These are phyloP conservation scores for Silene uniflora DNA, from an alignment of 148 eudicot species.

Conservation along the genomic window DNA sequence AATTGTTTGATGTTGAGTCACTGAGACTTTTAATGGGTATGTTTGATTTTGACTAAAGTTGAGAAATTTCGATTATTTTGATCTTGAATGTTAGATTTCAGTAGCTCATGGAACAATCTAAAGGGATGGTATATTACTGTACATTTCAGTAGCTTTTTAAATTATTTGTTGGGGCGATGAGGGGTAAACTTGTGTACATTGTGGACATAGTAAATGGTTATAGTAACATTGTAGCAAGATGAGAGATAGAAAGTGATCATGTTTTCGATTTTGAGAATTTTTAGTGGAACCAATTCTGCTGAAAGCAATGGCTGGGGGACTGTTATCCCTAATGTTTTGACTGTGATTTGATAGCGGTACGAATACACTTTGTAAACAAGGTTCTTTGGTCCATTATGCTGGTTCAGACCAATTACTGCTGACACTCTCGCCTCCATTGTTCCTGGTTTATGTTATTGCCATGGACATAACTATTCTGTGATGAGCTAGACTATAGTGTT, in stretches of 20 bases:
- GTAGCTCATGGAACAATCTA: background rate
- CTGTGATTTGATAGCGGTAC: no score
- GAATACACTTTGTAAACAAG: background rate
- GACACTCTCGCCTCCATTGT: background rate
- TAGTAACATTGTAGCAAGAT: no score
- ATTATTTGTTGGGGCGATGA: background rate
- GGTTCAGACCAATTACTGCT: background rate
- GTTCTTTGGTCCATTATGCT: background rate
- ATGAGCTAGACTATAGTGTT: constrained; percentile 5
- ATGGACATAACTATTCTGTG: background rate
- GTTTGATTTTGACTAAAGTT: constrained; percentile 6
- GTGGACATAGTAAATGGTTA: no score
- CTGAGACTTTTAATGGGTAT: background rate
- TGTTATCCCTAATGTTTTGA: no score
- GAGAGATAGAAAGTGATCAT: no score
- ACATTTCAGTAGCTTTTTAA: background rate
- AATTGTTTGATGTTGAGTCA: constrained; percentile 11
- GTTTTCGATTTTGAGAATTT: no score
- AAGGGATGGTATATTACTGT: background rate
- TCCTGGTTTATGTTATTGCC: background rate
- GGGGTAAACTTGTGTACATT: background rate
- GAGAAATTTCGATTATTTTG: background rate
- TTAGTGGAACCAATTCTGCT: no score
- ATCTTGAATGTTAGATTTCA: background rate
- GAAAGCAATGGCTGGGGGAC: no score